phyloP scores from a whole-genome alignment of 306 rosid genomes.

The Rosa chinensis region DNA sequence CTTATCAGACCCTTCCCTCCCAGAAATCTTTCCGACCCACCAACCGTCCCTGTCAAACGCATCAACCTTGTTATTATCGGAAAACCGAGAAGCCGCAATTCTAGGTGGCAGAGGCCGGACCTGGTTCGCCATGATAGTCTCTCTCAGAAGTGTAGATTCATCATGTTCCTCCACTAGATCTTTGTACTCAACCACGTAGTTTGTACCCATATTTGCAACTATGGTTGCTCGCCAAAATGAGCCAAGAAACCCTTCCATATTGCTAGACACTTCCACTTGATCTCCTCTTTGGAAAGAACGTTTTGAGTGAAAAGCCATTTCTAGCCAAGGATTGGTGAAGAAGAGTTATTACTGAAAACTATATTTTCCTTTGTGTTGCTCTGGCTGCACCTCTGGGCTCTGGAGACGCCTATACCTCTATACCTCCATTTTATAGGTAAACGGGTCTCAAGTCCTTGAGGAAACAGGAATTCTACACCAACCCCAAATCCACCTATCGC shows the following conservation, averaged over 20 bases:
- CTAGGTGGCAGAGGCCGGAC: neutral
- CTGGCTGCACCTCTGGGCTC: too few species aligned
- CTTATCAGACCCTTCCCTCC: neutral
- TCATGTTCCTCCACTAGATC: neutral
- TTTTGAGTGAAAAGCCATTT: neutral
- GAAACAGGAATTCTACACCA: too few species aligned
- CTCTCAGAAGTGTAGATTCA: neutral
- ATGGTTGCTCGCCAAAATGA: neutral
- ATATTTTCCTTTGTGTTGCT: too few species aligned
- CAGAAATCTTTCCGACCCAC: constrained; percentile 1
- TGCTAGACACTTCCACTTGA: neutral
- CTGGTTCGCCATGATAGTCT: neutral
- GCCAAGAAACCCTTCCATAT: neutral
- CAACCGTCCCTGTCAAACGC: neutral
- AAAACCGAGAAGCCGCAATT: neutral
- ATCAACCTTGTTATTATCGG: neutral
- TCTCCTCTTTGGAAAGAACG: neutral
- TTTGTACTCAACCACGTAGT: neutral
- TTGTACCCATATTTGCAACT: neutral
- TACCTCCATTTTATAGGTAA: too few species aligned
- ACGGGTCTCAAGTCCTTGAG: too few species aligned
- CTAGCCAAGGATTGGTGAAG: too few species aligned
- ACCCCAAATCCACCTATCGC: too few species aligned
- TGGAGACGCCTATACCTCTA: too few species aligned
- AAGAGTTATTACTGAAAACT: too few species aligned